Evolutionary conservation across 2,329 filamentous ascomycete genomes (phyloP).

Genomic region (Apiospora aurea): DNA sequence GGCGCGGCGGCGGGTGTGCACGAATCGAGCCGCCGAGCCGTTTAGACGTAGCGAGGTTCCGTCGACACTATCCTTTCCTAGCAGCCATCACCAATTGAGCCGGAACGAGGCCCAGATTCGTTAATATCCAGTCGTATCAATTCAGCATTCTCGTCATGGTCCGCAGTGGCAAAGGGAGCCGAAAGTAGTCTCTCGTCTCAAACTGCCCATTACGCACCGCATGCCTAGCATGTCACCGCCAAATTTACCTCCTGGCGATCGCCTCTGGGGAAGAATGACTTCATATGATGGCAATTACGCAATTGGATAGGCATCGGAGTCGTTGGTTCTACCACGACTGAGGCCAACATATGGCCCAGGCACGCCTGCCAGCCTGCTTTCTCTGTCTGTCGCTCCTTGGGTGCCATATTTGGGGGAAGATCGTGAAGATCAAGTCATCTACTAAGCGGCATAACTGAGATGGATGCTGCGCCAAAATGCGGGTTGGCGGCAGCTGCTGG

Average conservation of each 20-base stretch:
- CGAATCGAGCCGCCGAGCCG: constrained; percentile 13
- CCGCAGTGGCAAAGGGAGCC: background rate
- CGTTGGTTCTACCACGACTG: background rate
- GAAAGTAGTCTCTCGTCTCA: background rate
- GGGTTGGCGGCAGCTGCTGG: background rate
- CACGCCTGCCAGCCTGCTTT: background rate
- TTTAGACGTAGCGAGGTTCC: constrained; percentile 11
- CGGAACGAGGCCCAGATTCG: background rate
- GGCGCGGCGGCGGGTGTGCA: background rate
- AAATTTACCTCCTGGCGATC: constrained; percentile 6
- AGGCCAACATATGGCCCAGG: background rate
- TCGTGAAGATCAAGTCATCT: background rate
- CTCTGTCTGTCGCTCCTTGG: background rate
- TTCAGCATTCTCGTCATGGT: background rate
- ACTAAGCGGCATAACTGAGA: background rate
- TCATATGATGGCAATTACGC: constrained; percentile 3
- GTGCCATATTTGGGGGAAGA: background rate
- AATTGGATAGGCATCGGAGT: background rate
- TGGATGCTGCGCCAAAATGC: background rate
- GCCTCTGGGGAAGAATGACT: constrained; percentile 5
- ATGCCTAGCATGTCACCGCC: background rate
- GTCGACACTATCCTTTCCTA: background rate
- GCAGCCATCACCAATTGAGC: background rate
- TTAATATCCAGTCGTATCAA: background rate
- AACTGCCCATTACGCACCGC: background rate